These are phyloP conservation scores for Blastocystis sp. DNA, from an alignment of 352 stramenopile genomes.

Conservation along the genomic window DNA sequence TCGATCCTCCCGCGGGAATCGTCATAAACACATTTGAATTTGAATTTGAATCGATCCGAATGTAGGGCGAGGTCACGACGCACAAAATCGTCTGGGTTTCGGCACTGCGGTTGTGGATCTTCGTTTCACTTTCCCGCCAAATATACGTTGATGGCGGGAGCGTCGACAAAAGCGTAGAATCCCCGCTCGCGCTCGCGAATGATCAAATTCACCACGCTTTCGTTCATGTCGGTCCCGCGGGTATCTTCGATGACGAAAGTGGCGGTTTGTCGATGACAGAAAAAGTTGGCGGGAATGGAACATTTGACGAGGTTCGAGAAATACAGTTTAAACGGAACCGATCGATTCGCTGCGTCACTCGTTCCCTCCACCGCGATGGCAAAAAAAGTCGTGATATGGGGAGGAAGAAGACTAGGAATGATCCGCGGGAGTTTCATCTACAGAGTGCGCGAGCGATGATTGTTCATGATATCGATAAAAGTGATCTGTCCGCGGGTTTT, in stretches of 20 bases:
- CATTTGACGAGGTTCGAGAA: conserved; percentile 32
- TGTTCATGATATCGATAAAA: conserved; percentile 7
- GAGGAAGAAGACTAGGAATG: neutral
- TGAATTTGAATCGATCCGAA: too few relatives aligned
- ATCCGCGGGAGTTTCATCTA: neutral
- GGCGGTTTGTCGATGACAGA: neutral
- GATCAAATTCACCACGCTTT: neutral
- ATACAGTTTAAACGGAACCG: conserved; percentile 3
- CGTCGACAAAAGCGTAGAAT: neutral
- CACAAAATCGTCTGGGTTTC: neutral
- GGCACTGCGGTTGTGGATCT: neutral
- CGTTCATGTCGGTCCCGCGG: neutral
- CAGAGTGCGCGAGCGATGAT: neutral
- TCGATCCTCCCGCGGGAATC: neutral
- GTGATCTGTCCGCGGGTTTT: neutral
- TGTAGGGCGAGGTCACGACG: neutral
- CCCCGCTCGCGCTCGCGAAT: neutral
- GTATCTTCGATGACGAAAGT: neutral
- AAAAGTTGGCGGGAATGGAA: neutral
- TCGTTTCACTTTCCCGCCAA: neutral
- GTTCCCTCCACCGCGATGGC: neutral
- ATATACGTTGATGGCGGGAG: neutral
- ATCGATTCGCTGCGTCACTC: neutral
- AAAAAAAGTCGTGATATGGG: neutral
- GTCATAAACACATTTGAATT: too few relatives aligned